These are phyloP conservation scores for Domatiomyces catenatus DNA, from an alignment of 2,329 filamentous ascomycete genomes.

Conservation along the genomic window DNA sequence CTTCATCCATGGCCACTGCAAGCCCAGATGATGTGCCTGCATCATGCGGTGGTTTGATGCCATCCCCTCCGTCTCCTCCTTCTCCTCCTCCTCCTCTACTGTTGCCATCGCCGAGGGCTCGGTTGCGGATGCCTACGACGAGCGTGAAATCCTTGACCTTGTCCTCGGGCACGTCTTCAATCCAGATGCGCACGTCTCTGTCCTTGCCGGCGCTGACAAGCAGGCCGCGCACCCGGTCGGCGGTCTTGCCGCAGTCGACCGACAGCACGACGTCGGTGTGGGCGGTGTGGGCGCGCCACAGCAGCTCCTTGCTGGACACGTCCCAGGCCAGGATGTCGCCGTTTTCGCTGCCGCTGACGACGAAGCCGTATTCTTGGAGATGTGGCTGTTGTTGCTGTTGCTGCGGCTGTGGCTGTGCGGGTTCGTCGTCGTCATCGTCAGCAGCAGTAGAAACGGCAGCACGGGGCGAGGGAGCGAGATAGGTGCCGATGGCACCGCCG, in stretches of 20 bases:
- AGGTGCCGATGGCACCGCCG: constrained; percentile 66
- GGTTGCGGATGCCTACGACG: not conserved
- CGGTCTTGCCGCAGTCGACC: constrained; percentile 38
- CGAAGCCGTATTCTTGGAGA: constrained; percentile 37
- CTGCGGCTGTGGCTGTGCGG: not conserved
- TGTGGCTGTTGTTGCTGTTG: constrained; percentile 8
- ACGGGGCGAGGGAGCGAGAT: constrained; percentile 19
- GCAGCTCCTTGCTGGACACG: constrained; percentile 64
- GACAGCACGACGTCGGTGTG: constrained; percentile 44
- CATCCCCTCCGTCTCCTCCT: too few relatives aligned
- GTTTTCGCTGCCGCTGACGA: constrained; percentile 76
- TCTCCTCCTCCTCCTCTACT: not conserved
- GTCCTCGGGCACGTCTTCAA: not conserved
- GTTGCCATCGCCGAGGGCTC: too few relatives aligned
- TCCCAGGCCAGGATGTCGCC: constrained; percentile 81
- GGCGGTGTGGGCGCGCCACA: constrained; percentile 46
- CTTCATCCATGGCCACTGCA: not conserved
- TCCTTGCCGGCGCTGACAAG: constrained; percentile 16
- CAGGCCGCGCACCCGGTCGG: constrained; percentile 19
- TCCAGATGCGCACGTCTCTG: constrained; percentile 13
- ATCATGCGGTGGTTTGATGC: not conserved
- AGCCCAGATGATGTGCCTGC: not conserved
- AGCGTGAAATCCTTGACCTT: not conserved
- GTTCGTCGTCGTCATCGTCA: constrained; percentile 2
- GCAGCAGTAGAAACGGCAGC: too few relatives aligned